phyloP scores from a whole-genome alignment of 2,329 filamentous ascomycete species.

The Ceratocystis alfenasii region DNA sequence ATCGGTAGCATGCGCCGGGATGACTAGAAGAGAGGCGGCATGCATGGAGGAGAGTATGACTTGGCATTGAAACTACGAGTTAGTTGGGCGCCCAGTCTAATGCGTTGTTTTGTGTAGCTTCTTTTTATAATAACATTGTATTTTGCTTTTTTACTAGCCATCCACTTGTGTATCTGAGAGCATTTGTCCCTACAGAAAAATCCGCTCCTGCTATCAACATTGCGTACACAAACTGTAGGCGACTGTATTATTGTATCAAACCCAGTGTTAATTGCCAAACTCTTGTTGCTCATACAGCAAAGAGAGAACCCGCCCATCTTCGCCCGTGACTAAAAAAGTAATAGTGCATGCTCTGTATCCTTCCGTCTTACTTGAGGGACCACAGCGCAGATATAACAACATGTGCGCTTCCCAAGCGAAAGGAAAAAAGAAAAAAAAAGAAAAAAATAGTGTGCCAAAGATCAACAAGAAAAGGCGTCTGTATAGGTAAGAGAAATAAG shows the following conservation, averaged over 20 bases:
- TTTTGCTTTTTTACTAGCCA: neutral
- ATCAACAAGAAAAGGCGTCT: neutral
- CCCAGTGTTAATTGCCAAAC: neutral
- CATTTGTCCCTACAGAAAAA: no score
- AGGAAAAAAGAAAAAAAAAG: neutral
- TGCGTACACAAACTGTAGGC: neutral
- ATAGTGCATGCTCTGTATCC: neutral
- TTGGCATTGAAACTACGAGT: neutral
- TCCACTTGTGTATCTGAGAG: no score
- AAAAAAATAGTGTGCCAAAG: neutral
- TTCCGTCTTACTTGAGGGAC: no score
- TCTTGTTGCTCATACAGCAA: neutral
- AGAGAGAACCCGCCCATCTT: slow-evolving; percentile 3
- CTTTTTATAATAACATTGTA: neutral
- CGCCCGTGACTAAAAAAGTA: neutral
- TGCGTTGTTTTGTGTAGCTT: slow-evolving; percentile 12
- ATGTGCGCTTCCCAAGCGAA: neutral
- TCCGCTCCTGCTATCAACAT: no score
- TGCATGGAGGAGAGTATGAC: neutral
- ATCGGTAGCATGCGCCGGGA: slow-evolving; percentile 48
- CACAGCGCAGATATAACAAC: neutral
- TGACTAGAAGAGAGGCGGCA: neutral
- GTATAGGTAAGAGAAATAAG: neutral
- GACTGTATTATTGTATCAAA: neutral
- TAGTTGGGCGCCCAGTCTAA: neutral